phyloP scores from a whole-genome alignment of 495 filamentous ascomycete genomes.

The Aspergillus carlsbadensis region DNA sequence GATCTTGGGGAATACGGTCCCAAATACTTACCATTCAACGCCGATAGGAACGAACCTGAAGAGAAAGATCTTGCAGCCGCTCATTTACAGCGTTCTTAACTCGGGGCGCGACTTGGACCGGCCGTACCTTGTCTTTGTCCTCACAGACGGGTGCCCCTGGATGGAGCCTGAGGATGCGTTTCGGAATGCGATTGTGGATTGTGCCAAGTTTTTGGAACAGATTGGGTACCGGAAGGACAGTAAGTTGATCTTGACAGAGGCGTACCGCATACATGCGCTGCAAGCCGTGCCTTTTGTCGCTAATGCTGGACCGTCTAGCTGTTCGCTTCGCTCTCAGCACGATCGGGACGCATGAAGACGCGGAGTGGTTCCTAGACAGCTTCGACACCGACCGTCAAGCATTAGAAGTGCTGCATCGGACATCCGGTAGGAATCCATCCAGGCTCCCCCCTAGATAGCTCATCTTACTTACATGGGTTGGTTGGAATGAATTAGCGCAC shows the following conservation, averaged over 20 bases:
- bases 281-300: too few relatives aligned
- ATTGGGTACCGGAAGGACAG: background rate
- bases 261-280: background rate
- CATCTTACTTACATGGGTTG: background rate
- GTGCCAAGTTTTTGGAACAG: background rate
- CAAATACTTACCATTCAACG: background rate
- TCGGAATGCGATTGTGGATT: background rate
- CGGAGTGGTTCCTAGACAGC: background rate
- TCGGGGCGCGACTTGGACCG: background rate
- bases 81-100: background rate
- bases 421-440: background rate
- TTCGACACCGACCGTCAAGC: background rate
- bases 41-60: background rate
- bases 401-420: background rate
- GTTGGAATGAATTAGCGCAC: background rate
- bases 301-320: too few relatives aligned
- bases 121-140: background rate
- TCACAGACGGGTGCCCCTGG: background rate
- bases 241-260: background rate
- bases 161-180: background rate
- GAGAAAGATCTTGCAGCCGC: background rate
- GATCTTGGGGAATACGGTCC: background rate
- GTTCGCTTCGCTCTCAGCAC: background rate
- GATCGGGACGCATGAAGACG: background rate
- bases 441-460: too few relatives aligned